Base-by-base conservation (phyloP, 164 flowering plant genomes). In the Magnolia sinica region DNA sequence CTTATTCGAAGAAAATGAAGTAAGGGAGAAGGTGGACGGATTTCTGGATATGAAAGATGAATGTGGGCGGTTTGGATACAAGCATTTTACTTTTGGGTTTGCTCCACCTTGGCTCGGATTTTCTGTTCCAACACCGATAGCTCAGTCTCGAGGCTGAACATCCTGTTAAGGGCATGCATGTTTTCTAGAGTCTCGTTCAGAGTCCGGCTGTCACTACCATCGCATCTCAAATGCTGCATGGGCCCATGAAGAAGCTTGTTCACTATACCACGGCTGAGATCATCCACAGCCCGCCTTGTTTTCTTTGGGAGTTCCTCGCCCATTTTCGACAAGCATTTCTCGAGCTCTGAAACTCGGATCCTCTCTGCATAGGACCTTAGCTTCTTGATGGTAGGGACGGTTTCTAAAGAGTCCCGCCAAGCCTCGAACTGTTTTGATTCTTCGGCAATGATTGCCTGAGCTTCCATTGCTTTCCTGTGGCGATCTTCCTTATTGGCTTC, bases 231-330 rank as follows among this genome's bases (percentile, higher is more conserved):
- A 77, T 91, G 97, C 80, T 96, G 98, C 98, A 96, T 94, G 2
- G 99, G 98, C 29, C 98, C 99, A 68, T 94, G 97, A 61, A 96
- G 93, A 27, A 96, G 88, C 88, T 94, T 96, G 85, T 96, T 96
- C 75, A 91, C 91, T 22, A 96, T 91, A 27, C 99, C 95, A n/a
- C 94, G 86, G 81, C 95, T 96, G 59, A 96, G 94, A 74, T 89
- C 97, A 67, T 93, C 99, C 16, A 94, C 90, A 7, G 95, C 95
- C 79, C 80, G 84, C 82, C 83, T 86, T 20, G 85, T 81, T 82
- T 92, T 92, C 87, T 91, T 91, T 13, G 92, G 74, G 24, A 96
- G 73, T 49, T 91, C 93, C 67, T 90, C 94, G 23, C 96, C 97
- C 91, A 94, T 84, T 81, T 88, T 92, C n/a, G 91, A 83, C 74